Conservation (phyloP, 2,329 filamentous ascomycete genomes). For the Incumbomyces delicatus region DNA sequence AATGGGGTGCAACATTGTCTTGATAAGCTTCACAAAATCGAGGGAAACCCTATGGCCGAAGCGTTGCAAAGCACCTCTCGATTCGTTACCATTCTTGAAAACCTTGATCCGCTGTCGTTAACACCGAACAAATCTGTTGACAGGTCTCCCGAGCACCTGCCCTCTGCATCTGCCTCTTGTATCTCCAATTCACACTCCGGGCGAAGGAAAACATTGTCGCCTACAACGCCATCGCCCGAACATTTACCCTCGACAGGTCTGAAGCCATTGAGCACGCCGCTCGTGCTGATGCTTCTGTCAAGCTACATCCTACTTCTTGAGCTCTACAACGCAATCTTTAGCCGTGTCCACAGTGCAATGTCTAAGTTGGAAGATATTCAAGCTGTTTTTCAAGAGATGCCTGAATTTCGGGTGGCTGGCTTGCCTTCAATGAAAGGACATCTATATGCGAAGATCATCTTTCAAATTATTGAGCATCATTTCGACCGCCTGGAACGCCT, state of each 20-base stretch:
- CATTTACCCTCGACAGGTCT: not conserved
- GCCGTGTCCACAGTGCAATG: not conserved
- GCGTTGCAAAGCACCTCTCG: conserved; percentile 5
- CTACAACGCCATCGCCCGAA: too few species aligned
- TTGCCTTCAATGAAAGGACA: conserved; percentile 6
- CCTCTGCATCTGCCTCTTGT: too few species aligned
- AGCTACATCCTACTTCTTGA: conserved; percentile 7
- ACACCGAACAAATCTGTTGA: not conserved
- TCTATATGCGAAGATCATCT: conserved; percentile 11
- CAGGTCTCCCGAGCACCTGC: too few species aligned
- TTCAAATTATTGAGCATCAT: conserved; percentile 12
- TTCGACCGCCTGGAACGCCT: conserved; percentile 6
- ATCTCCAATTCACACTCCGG: too few species aligned
- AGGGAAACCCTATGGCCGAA: conserved; percentile 4
- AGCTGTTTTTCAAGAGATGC: too few species aligned
- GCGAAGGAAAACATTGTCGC: too few species aligned
- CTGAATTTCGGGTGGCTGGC: not conserved
- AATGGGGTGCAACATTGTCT: conserved; percentile 3
- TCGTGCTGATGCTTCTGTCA: conserved; percentile 8
- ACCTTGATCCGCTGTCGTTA: not conserved
- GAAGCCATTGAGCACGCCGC: conserved; percentile 1
- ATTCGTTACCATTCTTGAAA: conserved; percentile 4
- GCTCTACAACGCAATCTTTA: conserved; percentile 6
- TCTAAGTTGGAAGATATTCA: too few species aligned
- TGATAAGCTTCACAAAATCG: not conserved